Evolutionary conservation across 2,329 filamentous ascomycete species (phyloP), one percentile per base, ranked within the genome.

Genomic region (Fusarium buxicola): DNA sequence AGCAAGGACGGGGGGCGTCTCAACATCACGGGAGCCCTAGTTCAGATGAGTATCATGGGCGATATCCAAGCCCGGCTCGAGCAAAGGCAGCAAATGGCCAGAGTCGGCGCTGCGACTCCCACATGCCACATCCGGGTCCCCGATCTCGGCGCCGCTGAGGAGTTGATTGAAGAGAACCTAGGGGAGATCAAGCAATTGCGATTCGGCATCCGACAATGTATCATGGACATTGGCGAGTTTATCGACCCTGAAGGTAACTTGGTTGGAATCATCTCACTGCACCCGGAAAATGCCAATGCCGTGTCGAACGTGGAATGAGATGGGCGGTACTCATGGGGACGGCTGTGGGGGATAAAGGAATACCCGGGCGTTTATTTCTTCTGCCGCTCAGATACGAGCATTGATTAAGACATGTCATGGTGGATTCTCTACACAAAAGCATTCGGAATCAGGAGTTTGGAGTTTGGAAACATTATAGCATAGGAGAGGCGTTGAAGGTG

Each of bases 151-250:
- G 51, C 44, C 24, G 62, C 57, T 41, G 68, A 69, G 35, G 63
- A 63, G 41, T 56, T 65, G 55, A 60, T 70, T 36, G 66, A 70
- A 31, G 30, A 44, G 10, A 59, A 65, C 44, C 35, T 45, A 11
- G 68, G 68, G 12, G 46, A 66, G 45, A 56, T 70, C 48, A 68
- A 66, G 49, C 59, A 60, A 8, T 21, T 70, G 32, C 61, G 68
- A 24, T 69, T 66, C 30, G 68, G 68, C 7, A 58, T 70, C 51
- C 64, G 66, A 51, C 54, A 58, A 28, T 64, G 66, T 35, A 65
- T 68, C 25, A 64, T 70, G 68, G 68, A 70, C 40, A 63, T 70
- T 52, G 60, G 66, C 30, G 65, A 69, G 60, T 70, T 70, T 44
- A 53, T 71, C 32, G 68, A 70, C 24, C 50, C 68, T n/a, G 68